phyloP scores from a whole-genome alignment of 2,329 filamentous ascomycete species.

The Nothomitra cinnamomea region DNA sequence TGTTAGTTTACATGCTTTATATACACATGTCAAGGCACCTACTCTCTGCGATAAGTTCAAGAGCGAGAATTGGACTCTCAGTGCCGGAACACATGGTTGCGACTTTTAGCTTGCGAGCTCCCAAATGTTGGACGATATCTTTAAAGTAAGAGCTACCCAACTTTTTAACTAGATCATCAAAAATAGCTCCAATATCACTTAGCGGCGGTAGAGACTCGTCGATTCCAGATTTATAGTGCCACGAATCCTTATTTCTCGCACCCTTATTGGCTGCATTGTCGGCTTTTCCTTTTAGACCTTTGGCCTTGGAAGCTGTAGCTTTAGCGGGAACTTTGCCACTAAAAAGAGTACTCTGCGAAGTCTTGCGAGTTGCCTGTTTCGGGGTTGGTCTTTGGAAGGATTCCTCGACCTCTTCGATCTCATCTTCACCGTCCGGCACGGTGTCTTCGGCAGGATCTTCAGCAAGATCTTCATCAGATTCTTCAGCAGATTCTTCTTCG shows the following conservation, averaged over 20 bases:
- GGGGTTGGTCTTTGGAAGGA: not conserved
- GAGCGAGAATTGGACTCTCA: conserved; percentile 51
- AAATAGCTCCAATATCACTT: conserved; percentile 29
- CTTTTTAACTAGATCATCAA: conserved; percentile 28
- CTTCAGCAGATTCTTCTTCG: not conserved
- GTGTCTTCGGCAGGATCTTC: not conserved
- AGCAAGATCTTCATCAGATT: not conserved
- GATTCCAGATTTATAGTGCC: conserved; percentile 1
- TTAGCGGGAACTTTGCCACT: not conserved
- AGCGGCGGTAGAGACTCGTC: conserved; percentile 26
- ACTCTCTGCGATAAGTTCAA: conserved; percentile 38
- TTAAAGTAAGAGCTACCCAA: conserved; percentile 20
- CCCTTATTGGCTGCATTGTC: too few species aligned
- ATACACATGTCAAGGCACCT: conserved; percentile 10
- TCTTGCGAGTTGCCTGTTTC: not conserved
- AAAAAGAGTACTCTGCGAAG: not conserved
- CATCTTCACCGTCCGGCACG: not conserved
- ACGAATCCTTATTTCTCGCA: conserved; percentile 3
- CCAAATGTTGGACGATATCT: conserved; percentile 20
- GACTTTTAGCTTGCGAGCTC: conserved; percentile 30
- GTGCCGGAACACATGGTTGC: conserved; percentile 68
- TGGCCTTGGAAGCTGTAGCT: not conserved
- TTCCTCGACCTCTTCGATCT: not conserved
- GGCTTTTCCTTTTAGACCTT: too few species aligned
- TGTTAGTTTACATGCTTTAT: not conserved